Conservation (phyloP, 2,329 filamentous ascomycete species). For the Cladosporium austrohemisphaericum region DNA sequence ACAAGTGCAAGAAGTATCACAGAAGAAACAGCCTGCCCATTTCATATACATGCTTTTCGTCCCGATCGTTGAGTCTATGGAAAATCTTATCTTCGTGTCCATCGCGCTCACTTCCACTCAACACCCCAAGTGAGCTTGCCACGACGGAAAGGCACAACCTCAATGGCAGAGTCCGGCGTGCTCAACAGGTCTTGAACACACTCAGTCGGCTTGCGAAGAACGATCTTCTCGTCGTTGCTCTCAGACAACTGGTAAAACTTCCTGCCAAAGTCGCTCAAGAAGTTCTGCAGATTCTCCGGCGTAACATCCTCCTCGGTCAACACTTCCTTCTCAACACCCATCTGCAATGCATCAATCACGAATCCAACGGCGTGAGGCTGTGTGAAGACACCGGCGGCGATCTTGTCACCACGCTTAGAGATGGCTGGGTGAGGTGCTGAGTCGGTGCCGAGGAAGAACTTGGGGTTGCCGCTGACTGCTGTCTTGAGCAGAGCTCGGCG, state of each 20-base stretch:
- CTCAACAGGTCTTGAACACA: slow-evolving; percentile 52
- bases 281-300: slow-evolving; percentile 53
- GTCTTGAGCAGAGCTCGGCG: slow-evolving; percentile 68
- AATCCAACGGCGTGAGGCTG: slow-evolving; percentile 67
- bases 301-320: slow-evolving; percentile 53
- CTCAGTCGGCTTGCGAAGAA: slow-evolving; percentile 54
- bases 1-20: too few relatives aligned
- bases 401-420: slow-evolving; percentile 57
- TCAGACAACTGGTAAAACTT: slow-evolving; percentile 54
- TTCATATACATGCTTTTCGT: not conserved
- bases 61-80: not conserved
- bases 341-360: slow-evolving; percentile 63
- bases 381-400: slow-evolving; percentile 74
- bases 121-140: slow-evolving; percentile 59
- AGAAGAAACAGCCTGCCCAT: too few relatives aligned
- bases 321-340: slow-evolving; percentile 55
- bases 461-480: slow-evolving; percentile 55
- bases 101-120: slow-evolving; percentile 44
- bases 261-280: slow-evolving; percentile 56
- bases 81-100: slow-evolving; percentile 59
- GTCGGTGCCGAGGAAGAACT: slow-evolving; percentile 74
- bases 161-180: slow-evolving; percentile 49
- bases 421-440: slow-evolving; percentile 63
- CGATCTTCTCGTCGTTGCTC: slow-evolving; percentile 49
- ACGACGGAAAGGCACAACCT: slow-evolving; percentile 64